Conservation (phyloP, 1,139 yeast species). For the Taphrina sp. region DNA sequence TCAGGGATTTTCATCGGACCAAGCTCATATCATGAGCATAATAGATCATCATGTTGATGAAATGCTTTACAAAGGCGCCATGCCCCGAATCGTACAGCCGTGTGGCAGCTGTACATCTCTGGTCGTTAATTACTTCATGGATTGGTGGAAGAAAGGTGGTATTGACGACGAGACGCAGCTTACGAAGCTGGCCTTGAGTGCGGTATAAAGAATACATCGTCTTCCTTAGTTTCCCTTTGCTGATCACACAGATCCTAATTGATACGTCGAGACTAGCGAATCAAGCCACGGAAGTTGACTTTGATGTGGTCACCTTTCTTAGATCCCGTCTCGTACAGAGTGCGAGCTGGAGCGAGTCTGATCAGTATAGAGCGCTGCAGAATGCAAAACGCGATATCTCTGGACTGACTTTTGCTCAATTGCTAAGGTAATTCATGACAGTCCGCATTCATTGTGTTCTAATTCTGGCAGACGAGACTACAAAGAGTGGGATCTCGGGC, state of each 20-base stretch:
- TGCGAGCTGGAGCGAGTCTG: conserved; percentile 13
- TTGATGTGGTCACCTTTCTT: conserved; percentile 49
- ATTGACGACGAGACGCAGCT: conserved; percentile 43
- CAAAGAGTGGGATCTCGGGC: conserved; percentile 61
- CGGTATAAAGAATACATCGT: conserved; percentile 47
- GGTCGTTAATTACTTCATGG: conserved; percentile 62
- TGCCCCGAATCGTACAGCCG: conserved; percentile 60
- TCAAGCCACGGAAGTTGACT: conserved; percentile 59
- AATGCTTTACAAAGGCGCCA: conserved; percentile 45
- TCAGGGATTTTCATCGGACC: conserved; percentile 43
- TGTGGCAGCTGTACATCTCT: conserved; percentile 79
- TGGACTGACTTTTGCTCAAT: conserved; percentile 20
- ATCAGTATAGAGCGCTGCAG: conserved; percentile 50
- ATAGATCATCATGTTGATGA: conserved; percentile 90
- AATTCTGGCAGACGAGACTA: conserved; percentile 71
- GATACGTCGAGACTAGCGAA: conserved; percentile 37
- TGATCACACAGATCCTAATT: conserved; percentile 10
- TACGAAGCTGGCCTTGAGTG: conserved; percentile 57
- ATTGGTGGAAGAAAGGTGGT: conserved; percentile 37
- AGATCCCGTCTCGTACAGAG: conserved; percentile 38
- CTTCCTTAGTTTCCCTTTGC: background rate
- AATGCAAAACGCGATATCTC: conserved; percentile 56
- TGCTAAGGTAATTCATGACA: conserved; percentile 42
- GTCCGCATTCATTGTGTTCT: conserved; percentile 59
- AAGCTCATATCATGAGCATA: conserved; percentile 54